These are phyloP conservation scores for Coniochaeta ligniaria DNA, from an alignment of 2,329 filamentous ascomycete genomes.

Conservation along the genomic window DNA sequence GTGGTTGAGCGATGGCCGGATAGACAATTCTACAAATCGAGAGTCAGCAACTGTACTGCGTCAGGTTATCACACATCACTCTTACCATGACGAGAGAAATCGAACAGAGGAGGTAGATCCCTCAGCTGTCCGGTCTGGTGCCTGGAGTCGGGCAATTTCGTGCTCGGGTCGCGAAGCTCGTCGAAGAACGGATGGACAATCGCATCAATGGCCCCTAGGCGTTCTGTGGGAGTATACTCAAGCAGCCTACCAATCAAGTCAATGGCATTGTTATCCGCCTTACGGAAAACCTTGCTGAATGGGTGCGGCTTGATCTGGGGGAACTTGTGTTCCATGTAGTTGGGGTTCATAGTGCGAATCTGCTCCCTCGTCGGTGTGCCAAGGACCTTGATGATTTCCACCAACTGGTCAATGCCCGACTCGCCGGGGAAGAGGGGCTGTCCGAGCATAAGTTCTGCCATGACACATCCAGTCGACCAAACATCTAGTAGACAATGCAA, in stretches of 20 bases:
- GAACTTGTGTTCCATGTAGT: slow-evolving; percentile 99
- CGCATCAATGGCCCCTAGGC: slow-evolving; percentile 85
- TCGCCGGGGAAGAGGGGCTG: slow-evolving; percentile 97
- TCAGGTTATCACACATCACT: slow-evolving; percentile 10
- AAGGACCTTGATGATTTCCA: slow-evolving; percentile 98
- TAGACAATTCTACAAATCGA: slow-evolving; percentile 73
- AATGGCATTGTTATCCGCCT: slow-evolving; percentile 87
- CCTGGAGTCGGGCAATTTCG: slow-evolving; percentile 87
- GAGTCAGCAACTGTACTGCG: slow-evolving; percentile 2
- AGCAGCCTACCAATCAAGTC: slow-evolving; percentile 89
- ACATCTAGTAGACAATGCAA: slow-evolving; percentile 59
- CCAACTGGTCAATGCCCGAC: slow-evolving; percentile 95
- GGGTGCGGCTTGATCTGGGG: slow-evolving; percentile 99
- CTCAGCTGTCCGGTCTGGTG: slow-evolving; percentile 73
- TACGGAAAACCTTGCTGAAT: slow-evolving; percentile 98
- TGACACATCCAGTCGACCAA: slow-evolving; percentile 98
- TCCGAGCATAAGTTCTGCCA: slow-evolving; percentile 98
- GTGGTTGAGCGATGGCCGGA: slow-evolving; percentile 78
- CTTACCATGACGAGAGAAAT: slow-evolving; percentile 91
- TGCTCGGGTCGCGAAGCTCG: slow-evolving; percentile 85
- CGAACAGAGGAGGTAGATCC: slow-evolving; percentile 82
- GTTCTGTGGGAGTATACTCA: slow-evolving; percentile 96
- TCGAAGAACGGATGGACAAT: slow-evolving; percentile 99
- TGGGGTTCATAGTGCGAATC: slow-evolving; percentile 99
- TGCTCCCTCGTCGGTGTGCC: slow-evolving; percentile 95